phyloP scores from a whole-genome alignment of 768 basidiomycete genomes.

The Leucocoprinus birnbaumii region DNA sequence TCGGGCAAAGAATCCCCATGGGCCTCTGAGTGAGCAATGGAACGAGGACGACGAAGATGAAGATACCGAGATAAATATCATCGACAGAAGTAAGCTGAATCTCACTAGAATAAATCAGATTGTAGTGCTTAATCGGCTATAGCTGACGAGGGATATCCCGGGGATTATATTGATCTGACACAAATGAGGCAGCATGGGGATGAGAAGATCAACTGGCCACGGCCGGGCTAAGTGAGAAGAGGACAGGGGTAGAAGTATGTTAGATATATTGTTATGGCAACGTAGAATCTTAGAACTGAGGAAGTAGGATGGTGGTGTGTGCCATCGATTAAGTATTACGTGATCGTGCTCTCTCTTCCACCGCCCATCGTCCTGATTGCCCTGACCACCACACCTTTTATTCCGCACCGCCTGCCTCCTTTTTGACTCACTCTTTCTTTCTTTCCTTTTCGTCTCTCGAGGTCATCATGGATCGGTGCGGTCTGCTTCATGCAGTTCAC shows the following conservation, averaged over 20 bases:
- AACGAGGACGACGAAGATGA: conserved; percentile 54
- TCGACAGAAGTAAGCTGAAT: conserved; percentile 63
- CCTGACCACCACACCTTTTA: conserved; percentile 10
- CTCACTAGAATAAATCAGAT: neutral
- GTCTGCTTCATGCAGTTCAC: conserved; percentile 7
- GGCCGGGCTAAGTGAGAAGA: conserved; percentile 45
- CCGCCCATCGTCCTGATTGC: conserved; percentile 14
- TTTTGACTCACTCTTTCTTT: conserved; percentile 9
- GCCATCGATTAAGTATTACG: conserved; percentile 9
- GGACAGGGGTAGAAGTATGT: neutral
- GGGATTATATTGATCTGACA: conserved; percentile 75
- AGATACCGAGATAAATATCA: conserved; percentile 51
- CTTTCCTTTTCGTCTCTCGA: conserved; percentile 6
- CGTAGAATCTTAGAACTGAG: conserved; percentile 2
- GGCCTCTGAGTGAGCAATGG: conserved; percentile 58
- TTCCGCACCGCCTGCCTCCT: conserved; percentile 14
- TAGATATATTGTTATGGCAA: conserved; percentile 7
- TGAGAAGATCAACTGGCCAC: conserved; percentile 67
- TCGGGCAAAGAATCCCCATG: conserved; percentile 58
- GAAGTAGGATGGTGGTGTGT: neutral
- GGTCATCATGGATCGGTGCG: conserved; percentile 44
- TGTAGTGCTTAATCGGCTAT: conserved; percentile 10
- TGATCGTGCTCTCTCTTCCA: conserved; percentile 12
- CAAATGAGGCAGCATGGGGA: conserved; percentile 51
- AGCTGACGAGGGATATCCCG: conserved; percentile 72